phyloP scores from a whole-genome alignment of 768 basidiomycete species.

The Imleria badia region DNA sequence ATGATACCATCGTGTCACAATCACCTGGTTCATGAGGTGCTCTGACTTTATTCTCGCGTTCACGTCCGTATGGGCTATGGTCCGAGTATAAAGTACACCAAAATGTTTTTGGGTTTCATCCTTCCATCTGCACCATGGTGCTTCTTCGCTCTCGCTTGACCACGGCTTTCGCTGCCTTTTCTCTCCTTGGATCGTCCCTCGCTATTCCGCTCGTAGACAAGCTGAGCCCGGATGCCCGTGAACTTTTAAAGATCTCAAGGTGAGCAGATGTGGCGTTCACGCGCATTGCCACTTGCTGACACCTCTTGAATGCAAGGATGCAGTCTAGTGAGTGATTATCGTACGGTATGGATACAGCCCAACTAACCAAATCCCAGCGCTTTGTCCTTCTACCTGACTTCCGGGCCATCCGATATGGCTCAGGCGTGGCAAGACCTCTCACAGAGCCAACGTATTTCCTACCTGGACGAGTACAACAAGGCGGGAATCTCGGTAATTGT shows the following conservation, averaged over 20 bases:
- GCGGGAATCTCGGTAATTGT: background rate
- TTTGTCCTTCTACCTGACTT: background rate
- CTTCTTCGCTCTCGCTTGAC: background rate
- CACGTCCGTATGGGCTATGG: no score
- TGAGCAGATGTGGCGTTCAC: background rate
- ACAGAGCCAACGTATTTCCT: background rate
- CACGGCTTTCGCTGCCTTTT: background rate
- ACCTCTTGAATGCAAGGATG: background rate
- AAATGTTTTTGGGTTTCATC: background rate
- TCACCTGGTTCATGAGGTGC: no score
- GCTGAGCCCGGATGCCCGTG: background rate
- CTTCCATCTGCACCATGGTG: background rate
- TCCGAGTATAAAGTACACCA: no score
- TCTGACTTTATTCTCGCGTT: no score
- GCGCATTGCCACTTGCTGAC: background rate
- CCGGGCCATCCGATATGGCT: background rate
- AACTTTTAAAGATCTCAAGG: background rate
- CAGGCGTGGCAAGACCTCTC: background rate
- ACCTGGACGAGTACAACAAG: background rate
- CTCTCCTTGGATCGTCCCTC: background rate
- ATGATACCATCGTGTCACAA: no score
- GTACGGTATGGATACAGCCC: no score
- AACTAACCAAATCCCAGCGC: background rate
- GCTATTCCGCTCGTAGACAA: background rate
- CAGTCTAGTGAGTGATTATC: background rate